Evolutionary conservation across 257 asterid genomes (phyloP).

Genomic region (Nicotiana paniculata): DNA sequence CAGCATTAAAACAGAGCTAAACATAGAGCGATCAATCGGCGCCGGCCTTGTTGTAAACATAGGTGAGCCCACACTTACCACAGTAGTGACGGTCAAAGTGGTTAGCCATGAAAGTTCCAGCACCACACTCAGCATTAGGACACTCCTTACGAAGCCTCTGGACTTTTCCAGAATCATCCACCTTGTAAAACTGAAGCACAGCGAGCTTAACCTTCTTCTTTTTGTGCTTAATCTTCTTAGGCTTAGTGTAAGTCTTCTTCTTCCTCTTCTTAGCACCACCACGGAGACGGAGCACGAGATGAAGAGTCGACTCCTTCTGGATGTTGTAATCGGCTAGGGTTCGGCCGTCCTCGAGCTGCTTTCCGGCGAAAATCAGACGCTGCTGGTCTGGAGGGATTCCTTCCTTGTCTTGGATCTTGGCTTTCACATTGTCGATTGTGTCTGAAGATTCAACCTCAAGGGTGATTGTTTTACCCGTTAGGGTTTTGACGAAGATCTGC

Average conservation of each 20-base stretch:
- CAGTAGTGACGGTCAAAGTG: slow-evolving; percentile 72
- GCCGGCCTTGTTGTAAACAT: slow-evolving; percentile 65
- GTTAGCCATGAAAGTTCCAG: slow-evolving; percentile 67
- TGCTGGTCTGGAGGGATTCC: slow-evolving; percentile 6
- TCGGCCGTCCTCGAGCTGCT: background rate
- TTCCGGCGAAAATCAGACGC: background rate
- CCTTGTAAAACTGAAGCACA: slow-evolving; percentile 60
- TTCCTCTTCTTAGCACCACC: slow-evolving; percentile 74
- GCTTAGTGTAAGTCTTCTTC: slow-evolving; percentile 78
- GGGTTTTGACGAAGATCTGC: slow-evolving; percentile 85
- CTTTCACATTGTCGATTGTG: slow-evolving; percentile 8
- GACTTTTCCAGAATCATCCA: slow-evolving; percentile 61
- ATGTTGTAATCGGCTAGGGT: slow-evolving; percentile 7
- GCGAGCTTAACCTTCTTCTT: slow-evolving; percentile 65
- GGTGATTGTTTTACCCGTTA: slow-evolving; percentile 66
- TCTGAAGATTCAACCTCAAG: background rate
- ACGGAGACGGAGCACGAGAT: slow-evolving; percentile 60
- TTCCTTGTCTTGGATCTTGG: slow-evolving; percentile 8
- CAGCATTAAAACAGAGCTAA: background rate
- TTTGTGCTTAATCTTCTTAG: slow-evolving; percentile 71
- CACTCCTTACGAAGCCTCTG: slow-evolving; percentile 78
- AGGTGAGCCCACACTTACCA: slow-evolving; percentile 69
- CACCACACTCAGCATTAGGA: slow-evolving; percentile 64
- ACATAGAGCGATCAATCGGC: slow-evolving; percentile 23
- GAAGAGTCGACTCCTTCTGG: slow-evolving; percentile 60